Base-by-base conservation (phyloP, 371 early-diverging fungal species). In the Chytridium lagenaria region DNA sequence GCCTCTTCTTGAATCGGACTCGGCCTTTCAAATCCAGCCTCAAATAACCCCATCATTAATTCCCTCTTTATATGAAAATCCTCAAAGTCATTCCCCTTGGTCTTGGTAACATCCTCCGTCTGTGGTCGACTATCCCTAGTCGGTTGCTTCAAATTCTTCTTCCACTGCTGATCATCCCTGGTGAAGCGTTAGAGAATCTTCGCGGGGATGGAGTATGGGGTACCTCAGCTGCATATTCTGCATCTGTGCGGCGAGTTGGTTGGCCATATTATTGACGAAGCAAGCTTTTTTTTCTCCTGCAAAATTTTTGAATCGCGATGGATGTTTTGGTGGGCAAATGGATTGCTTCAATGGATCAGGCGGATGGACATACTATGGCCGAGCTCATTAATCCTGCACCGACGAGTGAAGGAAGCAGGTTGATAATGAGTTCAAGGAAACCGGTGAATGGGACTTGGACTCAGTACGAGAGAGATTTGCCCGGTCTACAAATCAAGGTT, bases 1-100 rank as follows among this genome's bases (percentile, higher is more conserved):
- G 98, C 89, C 85, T 98, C 98, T 89, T 98, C 99, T 85, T 99
- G 99, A 79, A 99, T 98, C 61, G 99, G 98, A 40, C 97, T 95
- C 23, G 99, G 99, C 40, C 90, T 89, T 81, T 99, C 99, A 84
- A 97, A 99, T 33, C 99, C 99, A 38, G 95, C 96, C 80, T 97
- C 96, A 81, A 97, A 98, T 63, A 99, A 95, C 34, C 99, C 99
- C 95, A 98, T 99, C 69, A 98, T 83, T 57, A 99, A 84, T 78
- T 98, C 96, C 52, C 96, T 90, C 79, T 97, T 97, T 65, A 99
- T 85, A 82, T 92, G 95, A 83, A 96, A 98, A 81, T 97, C 97
- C 79, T 99, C 98, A 85, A 98, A 99, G 73, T 95, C 96, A 83
- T 97, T 97, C 67, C 96, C 98, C 86, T 97, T 96, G 50, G 97